Evolutionary conservation across 805 yeast species (phyloP), one percentile per base, ranked within the genome.

Genomic region (Komagataella ulmi): DNA sequence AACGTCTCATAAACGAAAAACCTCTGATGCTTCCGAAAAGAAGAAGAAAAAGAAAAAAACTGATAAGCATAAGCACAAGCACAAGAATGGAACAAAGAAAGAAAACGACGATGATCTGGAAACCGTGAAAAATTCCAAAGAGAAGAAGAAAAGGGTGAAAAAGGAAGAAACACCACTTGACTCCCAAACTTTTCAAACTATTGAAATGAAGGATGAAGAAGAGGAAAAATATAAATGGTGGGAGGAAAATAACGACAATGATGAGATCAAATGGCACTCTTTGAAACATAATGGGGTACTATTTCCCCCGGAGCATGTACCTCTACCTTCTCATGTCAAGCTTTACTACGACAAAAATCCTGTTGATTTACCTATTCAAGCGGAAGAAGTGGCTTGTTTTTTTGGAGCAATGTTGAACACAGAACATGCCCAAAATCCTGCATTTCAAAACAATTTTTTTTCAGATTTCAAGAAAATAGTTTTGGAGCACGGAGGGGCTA

Each of bases 301-400:
- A 36, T 91, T 91, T 60, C 97, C 99, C 2, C 97, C 98, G 0
- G 84, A 80, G 2, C 91, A 91, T 64, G 90, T 84, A 61, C 89
- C 93, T 3, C 68, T 91, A 47, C 98, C 98, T 0, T 69, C 77
- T 4, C 75, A 79, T 59, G 85, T 90, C 45, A 87, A 85, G 61
- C 59, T 91, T 51, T 74, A 78, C 53, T 90, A 91, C 60, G 84
- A 85, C 57, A 88, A 87, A 0, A 74, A 77, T 56, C 86, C 93
- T 0, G 90, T 90, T 0, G 71, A 71, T 24, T 71, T 91, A 53
- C 91, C 96, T 1, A 68, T 71, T 1, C 85, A 74, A 52, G 97
- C 97, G 2, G 99, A 91, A 67, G 98, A 91, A 65, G 97, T 91
- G 43, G 98, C 97, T 0, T 97, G 97, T 0, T 91, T 89, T 61